A percentile compares a stretch with the other conserved stretches of the same genome.
These are phyloP conservation scores for Brassica nigra DNA, from an alignment of 345 rosid species.

Conservation along the genomic window DNA sequence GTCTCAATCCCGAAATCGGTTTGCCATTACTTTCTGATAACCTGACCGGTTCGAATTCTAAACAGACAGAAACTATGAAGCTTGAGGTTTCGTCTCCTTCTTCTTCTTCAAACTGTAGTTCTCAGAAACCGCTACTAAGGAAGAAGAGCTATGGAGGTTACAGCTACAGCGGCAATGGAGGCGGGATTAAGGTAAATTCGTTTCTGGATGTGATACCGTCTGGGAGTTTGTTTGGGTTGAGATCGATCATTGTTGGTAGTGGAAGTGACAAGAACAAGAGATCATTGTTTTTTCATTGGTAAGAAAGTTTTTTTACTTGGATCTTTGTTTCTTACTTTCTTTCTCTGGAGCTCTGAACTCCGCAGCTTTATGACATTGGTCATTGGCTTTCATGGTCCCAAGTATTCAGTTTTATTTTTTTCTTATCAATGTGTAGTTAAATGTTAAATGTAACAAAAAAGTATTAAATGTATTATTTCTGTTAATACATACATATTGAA, in stretches of 20 bases:
- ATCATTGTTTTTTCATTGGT: constrained; percentile 28
- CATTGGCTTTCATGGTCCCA: not conserved
- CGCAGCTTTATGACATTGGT: not conserved
- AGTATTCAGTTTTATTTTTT: not conserved
- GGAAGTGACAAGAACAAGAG: constrained; percentile 58
- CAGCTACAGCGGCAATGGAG: constrained; percentile 29
- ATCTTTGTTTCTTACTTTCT: not conserved
- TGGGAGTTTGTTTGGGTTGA: constrained; percentile 58
- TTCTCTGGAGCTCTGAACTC: not conserved
- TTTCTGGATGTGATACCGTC: constrained; percentile 65
- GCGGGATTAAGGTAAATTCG: constrained; percentile 53
- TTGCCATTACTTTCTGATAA: constrained; percentile 59
- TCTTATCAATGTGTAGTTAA: not conserved
- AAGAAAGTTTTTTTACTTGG: not conserved
- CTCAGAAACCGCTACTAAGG: constrained; percentile 61
- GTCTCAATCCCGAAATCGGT: constrained; percentile 33
- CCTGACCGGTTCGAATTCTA: constrained; percentile 43
- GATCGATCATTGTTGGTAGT: constrained; percentile 49
- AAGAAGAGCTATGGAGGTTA: constrained; percentile 40
- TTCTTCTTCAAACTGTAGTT: constrained; percentile 19
- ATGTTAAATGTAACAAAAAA: not conserved
- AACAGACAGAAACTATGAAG: constrained; percentile 31
- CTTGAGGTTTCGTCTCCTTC: constrained; percentile 5
- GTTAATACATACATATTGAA: not conserved
- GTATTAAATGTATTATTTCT: not conserved